Conservation (phyloP, 805 yeast species). For the Hanseniaspora taiwanica region DNA sequence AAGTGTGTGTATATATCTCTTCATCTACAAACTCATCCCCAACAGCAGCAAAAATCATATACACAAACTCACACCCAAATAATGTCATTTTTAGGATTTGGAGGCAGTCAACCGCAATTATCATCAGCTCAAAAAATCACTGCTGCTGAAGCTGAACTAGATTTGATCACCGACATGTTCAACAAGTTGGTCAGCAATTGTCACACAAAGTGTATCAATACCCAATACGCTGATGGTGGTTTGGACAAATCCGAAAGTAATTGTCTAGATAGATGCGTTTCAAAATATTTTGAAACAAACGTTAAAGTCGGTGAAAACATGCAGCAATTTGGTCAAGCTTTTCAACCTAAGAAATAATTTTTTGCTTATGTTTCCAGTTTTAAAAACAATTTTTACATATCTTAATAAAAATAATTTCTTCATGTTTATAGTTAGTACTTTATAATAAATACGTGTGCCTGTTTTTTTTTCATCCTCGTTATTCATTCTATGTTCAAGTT, state of each 20-base stretch:
- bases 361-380: no score
- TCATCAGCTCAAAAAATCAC: conserved; percentile 62
- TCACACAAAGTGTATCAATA: conserved; percentile 69
- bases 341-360: no score
- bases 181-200: conserved; percentile 83
- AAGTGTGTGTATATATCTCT: no score
- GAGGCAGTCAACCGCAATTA: conserved; percentile 60
- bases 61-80: no score
- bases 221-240: conserved; percentile 55
- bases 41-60: background rate
- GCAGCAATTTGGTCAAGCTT: conserved; percentile 37
- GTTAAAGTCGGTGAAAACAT: conserved; percentile 82
- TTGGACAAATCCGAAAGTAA: conserved; percentile 68
- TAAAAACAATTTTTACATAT: no score
- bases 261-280: conserved; percentile 91
- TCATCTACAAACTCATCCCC: background rate
- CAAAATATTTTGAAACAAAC: conserved; percentile 88
- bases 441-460: no score
- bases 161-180: conserved; percentile 96
- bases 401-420: no score
- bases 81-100: conserved; percentile 71
- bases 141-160: conserved; percentile 95
- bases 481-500: no score
- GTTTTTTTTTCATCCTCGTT: no score
- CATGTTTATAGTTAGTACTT: background rate